phyloP scores from a whole-genome alignment of 1,284 basidiomycete species.

The Serendipita sp. region DNA sequence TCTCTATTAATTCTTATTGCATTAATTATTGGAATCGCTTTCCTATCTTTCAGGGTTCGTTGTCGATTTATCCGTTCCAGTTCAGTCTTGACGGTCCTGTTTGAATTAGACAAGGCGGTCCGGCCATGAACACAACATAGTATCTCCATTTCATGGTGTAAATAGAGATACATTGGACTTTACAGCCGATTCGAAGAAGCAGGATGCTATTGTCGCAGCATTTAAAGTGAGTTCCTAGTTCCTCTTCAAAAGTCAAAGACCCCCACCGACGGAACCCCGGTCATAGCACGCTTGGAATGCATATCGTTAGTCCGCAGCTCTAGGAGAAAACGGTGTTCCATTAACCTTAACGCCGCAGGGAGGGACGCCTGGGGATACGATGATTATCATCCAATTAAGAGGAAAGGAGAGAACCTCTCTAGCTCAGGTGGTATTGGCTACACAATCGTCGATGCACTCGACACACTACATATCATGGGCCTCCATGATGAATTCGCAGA shows the following conservation, averaged over 20 bases:
- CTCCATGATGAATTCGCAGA: constrained; percentile 64
- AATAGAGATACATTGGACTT: constrained; percentile 19
- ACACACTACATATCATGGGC: constrained; percentile 79
- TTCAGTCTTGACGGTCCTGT: too few relatives aligned
- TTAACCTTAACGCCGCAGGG: constrained; percentile 36
- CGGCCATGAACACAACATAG: too few relatives aligned
- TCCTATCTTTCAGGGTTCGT: too few relatives aligned
- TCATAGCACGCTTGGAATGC: constrained; percentile 62
- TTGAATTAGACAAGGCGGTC: too few relatives aligned
- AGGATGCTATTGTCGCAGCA: constrained; percentile 57
- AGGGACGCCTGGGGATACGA: constrained; percentile 78
- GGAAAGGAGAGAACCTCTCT: constrained; percentile 63
- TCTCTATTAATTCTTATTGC: too few relatives aligned
- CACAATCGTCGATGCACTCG: constrained; percentile 69
- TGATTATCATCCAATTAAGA: constrained; percentile 74
- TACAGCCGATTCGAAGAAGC: constrained; percentile 43
- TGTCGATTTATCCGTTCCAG: too few relatives aligned
- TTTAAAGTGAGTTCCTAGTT: constrained; percentile 47
- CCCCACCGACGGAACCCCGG: neutral
- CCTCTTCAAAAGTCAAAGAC: neutral
- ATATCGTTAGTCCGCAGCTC: constrained; percentile 40
- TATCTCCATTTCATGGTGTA: neutral
- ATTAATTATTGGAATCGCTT: too few relatives aligned
- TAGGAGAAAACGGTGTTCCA: neutral
- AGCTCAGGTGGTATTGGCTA: constrained; percentile 70